Percentiles rank a stretch among this genome's conserved stretches.
phyloP scores from a whole-genome alignment of 2,329 filamentous ascomycete species.

The Xylaria multiplex region DNA sequence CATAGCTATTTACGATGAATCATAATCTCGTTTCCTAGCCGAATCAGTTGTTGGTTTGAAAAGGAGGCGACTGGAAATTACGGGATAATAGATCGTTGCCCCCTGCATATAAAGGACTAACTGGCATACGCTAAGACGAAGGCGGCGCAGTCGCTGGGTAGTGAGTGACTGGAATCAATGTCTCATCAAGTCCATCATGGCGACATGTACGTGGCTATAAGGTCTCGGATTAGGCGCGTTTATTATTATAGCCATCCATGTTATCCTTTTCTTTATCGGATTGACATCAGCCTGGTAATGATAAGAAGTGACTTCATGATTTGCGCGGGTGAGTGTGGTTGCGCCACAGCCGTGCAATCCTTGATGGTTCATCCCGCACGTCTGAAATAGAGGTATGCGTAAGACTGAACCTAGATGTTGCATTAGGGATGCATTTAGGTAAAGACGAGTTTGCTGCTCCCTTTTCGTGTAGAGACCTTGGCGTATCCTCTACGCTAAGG shows the following conservation, averaged over 20 bases:
- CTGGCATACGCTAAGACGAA: conserved; percentile 9
- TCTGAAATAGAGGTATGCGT: background rate
- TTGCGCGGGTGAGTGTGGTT: background rate
- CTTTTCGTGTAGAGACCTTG: conserved; percentile 9
- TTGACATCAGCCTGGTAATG: conserved; percentile 17
- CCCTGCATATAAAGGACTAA: conserved; percentile 8
- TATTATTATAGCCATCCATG: conserved; percentile 22
- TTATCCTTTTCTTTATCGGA: conserved; percentile 20
- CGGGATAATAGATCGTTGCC: background rate
- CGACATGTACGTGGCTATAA: conserved; percentile 10
- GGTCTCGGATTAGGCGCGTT: conserved; percentile 19
- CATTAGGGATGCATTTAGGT: background rate
- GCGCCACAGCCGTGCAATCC: background rate
- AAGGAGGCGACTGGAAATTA: background rate
- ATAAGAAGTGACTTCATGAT: background rate
- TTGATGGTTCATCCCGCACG: background rate
- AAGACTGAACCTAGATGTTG: conserved; percentile 9
- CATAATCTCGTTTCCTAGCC: background rate
- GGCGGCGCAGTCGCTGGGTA: conserved; percentile 35
- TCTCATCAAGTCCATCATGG: conserved; percentile 36
- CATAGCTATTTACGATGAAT: conserved; percentile 1
- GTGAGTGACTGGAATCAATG: conserved; percentile 36
- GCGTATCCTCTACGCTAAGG: conserved; percentile 3
- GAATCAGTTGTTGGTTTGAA: conserved; percentile 9
- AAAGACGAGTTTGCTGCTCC: background rate